A percentile compares a stretch with the other conserved stretches of the same genome.
These are phyloP conservation scores for Phanerochaete carnosa DNA, from an alignment of 768 basidiomycete genomes.

Conservation along the genomic window DNA sequence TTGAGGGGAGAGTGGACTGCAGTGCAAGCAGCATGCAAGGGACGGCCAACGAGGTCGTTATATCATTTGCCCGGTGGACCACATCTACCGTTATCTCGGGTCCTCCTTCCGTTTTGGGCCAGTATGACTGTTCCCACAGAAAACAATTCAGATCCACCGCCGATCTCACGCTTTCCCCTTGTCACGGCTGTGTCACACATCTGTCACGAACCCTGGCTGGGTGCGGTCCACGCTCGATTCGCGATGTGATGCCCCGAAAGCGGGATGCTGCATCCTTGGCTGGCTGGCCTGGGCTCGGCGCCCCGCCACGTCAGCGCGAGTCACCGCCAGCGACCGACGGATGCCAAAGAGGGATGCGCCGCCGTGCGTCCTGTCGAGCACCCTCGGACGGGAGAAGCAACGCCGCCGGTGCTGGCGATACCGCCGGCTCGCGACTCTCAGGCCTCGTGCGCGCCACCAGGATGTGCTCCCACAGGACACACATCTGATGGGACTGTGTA, in stretches of 20 bases:
- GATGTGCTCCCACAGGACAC: background rate
- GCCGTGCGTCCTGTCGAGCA: background rate
- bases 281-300: background rate
- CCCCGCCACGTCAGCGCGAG: background rate
- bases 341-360: background rate
- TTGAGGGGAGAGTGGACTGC: background rate
- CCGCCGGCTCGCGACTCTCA: background rate
- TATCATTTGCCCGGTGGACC: background rate
- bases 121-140: background rate
- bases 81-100: background rate
- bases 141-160: background rate
- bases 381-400: conserved; percentile 4
- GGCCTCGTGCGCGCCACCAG: too few species aligned
- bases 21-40: background rate
- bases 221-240: background rate
- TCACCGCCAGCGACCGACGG: background rate
- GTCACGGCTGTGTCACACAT: background rate
- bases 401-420: background rate
- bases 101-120: background rate
- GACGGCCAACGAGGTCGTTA: background rate
- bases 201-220: background rate
- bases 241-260: background rate
- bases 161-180: background rate
- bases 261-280: too few species aligned
- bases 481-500: background rate